Conservation (phyloP, 345 rosid species). For the Salix purpurea region DNA sequence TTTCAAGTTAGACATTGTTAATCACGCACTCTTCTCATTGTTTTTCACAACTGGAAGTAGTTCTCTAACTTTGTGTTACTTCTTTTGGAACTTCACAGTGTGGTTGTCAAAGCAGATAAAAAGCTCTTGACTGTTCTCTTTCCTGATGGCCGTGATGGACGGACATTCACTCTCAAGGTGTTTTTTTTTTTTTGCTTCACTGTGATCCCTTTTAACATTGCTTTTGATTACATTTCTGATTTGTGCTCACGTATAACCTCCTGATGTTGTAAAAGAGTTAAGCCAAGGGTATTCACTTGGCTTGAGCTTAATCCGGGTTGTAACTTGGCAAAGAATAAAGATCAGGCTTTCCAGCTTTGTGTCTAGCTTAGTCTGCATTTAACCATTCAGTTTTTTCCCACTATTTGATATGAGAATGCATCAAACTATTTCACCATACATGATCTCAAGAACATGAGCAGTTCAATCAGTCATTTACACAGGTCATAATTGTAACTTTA, state of each 20-base stretch:
- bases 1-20: slow-evolving; percentile 18
- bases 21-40: slow-evolving; percentile 7
- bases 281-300: not conserved
- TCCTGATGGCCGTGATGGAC: slow-evolving; percentile 94
- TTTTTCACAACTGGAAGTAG: slow-evolving; percentile 17
- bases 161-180: slow-evolving; percentile 96
- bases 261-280: not conserved
- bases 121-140: slow-evolving; percentile 90
- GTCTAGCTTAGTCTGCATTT: not conserved
- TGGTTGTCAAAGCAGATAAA: slow-evolving; percentile 93
- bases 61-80: slow-evolving; percentile 27
- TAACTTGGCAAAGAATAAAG: not conserved
- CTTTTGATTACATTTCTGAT: not conserved
- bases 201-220: not conserved
- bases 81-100: slow-evolving; percentile 45
- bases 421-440: not conserved
- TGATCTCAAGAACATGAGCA: not conserved
- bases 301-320: not conserved
- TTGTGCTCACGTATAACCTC: not conserved
- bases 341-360: not conserved
- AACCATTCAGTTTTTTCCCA: too few relatives aligned
- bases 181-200: slow-evolving; percentile 6
- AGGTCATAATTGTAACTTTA: not conserved
- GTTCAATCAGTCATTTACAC: not conserved
- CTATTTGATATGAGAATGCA: not conserved